These are phyloP conservation scores for Wickerhamomyces queroliae DNA, from an alignment of 805 yeast genomes.

Conservation along the genomic window DNA sequence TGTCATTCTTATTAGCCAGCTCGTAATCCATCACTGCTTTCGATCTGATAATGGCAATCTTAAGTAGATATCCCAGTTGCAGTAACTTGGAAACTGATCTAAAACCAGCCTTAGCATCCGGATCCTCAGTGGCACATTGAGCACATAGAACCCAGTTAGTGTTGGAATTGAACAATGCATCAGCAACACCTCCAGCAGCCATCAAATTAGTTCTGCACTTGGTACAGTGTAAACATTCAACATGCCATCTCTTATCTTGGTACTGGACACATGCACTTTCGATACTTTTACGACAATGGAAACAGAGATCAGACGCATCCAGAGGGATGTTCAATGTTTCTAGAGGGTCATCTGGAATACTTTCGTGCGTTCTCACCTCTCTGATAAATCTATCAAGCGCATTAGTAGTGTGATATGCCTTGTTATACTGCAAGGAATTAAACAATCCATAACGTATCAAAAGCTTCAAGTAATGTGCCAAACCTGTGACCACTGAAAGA, in stretches of 20 bases:
- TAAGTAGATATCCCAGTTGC: constrained; percentile 71
- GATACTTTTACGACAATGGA: constrained; percentile 63
- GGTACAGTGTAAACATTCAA: constrained; percentile 63
- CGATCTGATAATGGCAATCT: constrained; percentile 78
- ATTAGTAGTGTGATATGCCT: constrained; percentile 45
- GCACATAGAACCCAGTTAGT: constrained; percentile 45
- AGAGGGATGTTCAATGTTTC: constrained; percentile 40
- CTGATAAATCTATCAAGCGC: constrained; percentile 61
- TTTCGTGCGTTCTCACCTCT: constrained; percentile 42
- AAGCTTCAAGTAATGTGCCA: constrained; percentile 89
- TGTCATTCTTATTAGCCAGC: constrained; percentile 6
- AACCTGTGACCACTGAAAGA: constrained; percentile 77
- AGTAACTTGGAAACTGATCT: constrained; percentile 57
- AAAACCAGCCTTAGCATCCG: constrained; percentile 49
- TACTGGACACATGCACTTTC: constrained; percentile 75
- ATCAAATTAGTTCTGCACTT: constrained; percentile 43
- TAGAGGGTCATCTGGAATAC: constrained; percentile 28
- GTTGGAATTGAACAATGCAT: constrained; percentile 34
- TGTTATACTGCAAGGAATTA: constrained; percentile 67
- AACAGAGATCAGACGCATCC: constrained; percentile 73
- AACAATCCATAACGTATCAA: constrained; percentile 76
- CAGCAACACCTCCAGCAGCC: constrained; percentile 33
- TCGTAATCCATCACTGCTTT: constrained; percentile 50
- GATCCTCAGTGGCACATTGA: constrained; percentile 50
- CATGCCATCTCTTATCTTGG: constrained; percentile 74